Conservation (phyloP, 1,284 basidiomycete species). For the Ustanciosporium gigantosporum region DNA sequence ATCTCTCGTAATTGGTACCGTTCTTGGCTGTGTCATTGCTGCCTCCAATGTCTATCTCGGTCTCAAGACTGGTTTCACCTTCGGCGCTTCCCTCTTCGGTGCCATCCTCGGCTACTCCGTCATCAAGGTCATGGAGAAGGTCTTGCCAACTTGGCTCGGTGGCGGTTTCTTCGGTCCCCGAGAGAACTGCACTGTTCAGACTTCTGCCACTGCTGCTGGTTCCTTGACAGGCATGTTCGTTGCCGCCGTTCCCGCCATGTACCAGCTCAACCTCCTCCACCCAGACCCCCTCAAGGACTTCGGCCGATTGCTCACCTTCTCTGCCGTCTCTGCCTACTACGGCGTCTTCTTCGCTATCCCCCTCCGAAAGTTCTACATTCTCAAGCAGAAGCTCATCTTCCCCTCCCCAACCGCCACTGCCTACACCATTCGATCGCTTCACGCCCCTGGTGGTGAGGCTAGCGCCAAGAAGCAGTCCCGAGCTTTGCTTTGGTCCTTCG, state of each 20-base stretch:
- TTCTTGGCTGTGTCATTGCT: constrained; percentile 69
- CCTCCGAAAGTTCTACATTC: constrained; percentile 70
- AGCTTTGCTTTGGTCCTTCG: constrained; percentile 66
- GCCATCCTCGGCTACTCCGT: constrained; percentile 72
- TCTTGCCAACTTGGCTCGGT: constrained; percentile 65
- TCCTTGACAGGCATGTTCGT: constrained; percentile 68
- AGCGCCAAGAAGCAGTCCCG: constrained; percentile 69
- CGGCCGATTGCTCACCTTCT: constrained; percentile 65
- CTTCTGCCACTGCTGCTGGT: constrained; percentile 49
- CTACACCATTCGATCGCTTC: constrained; percentile 70
- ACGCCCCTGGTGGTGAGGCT: constrained; percentile 60
- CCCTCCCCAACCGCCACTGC: constrained; percentile 73
- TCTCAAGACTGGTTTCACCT: constrained; percentile 70
- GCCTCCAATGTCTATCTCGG: constrained; percentile 73
- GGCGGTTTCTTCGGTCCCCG: constrained; percentile 72
- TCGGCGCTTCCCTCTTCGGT: constrained; percentile 71
- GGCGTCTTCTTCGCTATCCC: constrained; percentile 73
- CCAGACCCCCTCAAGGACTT: constrained; percentile 41
- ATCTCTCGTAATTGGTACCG: constrained; percentile 69
- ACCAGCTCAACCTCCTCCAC: constrained; percentile 62
- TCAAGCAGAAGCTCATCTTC: constrained; percentile 72
- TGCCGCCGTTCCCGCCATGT: constrained; percentile 72
- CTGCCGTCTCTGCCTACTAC: constrained; percentile 69
- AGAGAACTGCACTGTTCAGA: constrained; percentile 67
- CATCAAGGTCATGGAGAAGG: constrained; percentile 68